Conservation (phyloP, 768 basidiomycete species). For the Krasilnikovozyma curviuscula region DNA sequence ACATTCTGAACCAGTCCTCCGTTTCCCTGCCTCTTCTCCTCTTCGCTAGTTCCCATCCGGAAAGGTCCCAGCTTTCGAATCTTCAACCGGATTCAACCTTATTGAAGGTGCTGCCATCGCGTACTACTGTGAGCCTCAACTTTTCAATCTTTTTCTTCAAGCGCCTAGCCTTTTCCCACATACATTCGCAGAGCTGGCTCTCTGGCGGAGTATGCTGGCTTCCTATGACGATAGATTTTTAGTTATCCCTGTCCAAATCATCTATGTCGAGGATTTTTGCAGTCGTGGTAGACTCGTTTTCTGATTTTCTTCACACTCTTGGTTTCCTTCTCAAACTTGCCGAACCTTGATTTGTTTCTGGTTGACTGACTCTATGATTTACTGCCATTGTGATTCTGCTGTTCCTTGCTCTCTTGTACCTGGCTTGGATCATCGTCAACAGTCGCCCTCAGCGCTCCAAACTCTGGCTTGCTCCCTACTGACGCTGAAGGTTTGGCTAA, state of each 20-base stretch:
- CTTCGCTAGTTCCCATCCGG: constrained; percentile 37
- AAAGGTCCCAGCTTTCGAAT: constrained; percentile 69
- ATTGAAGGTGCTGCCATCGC: constrained; percentile 65
- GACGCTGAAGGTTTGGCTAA: constrained; percentile 45
- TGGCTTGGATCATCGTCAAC: too few relatives aligned
- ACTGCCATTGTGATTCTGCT: constrained; percentile 15
- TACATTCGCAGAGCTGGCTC: not conserved
- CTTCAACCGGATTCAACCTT: constrained; percentile 54
- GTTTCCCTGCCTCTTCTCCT: too few relatives aligned
- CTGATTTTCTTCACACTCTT: constrained; percentile 17
- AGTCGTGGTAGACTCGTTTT: constrained; percentile 28
- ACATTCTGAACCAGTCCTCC: too few relatives aligned
- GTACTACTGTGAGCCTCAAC: constrained; percentile 54
- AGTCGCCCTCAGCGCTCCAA: constrained; percentile 63
- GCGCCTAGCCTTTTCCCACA: not conserved
- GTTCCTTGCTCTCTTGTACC: not conserved
- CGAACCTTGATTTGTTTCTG: constrained; percentile 21
- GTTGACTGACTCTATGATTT: constrained; percentile 9
- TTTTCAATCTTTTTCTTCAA: not conserved
- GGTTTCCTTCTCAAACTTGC: constrained; percentile 2
- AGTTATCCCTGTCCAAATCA: constrained; percentile 59
- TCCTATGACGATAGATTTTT: constrained; percentile 32
- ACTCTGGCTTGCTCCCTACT: constrained; percentile 32
- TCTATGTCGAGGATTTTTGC: constrained; percentile 36
- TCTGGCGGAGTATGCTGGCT: not conserved